phyloP scores from a whole-genome alignment of 306 rosid species.

The Prunus mongolica region DNA sequence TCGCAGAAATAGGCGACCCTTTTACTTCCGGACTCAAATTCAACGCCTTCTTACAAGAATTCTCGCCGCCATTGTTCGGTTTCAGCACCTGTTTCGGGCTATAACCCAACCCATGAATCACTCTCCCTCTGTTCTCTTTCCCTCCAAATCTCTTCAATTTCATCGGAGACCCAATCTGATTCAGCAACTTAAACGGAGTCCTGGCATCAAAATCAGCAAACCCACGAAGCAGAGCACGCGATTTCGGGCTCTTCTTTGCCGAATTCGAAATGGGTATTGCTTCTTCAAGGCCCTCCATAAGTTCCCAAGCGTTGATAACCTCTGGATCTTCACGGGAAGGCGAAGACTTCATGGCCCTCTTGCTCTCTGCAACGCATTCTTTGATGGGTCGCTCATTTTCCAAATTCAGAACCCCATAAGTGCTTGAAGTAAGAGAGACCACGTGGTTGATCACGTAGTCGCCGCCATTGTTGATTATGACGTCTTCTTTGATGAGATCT shows the following conservation, averaged over 20 bases:
- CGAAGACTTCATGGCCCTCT: conserved; percentile 12
- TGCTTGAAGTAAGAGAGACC: conserved; percentile 84
- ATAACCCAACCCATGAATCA: conserved; percentile 41
- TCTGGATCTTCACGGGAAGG: conserved; percentile 49
- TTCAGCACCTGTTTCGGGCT: conserved; percentile 58
- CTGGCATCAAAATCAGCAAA: conserved; percentile 44
- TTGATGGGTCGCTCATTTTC: conserved; percentile 31
- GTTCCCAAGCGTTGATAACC: conserved; percentile 87
- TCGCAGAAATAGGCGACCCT: conserved; percentile 44
- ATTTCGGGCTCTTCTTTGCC: conserved; percentile 67
- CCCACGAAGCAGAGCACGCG: conserved; percentile 58
- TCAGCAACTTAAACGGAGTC: conserved; percentile 71
- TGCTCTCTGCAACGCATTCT: conserved; percentile 23
- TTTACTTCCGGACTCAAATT: conserved; percentile 41
- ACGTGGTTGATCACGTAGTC: conserved; percentile 52
- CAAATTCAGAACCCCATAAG: conserved; percentile 75
- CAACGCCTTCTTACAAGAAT: conserved; percentile 33
- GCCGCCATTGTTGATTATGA: conserved; percentile 50
- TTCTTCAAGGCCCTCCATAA: conserved; percentile 95
- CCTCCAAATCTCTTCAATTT: conserved; percentile 46
- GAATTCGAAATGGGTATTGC: conserved; percentile 46
- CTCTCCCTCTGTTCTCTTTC: conserved; percentile 65
- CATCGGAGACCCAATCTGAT: conserved; percentile 70
- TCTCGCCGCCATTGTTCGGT: conserved; percentile 29
- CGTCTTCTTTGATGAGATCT: conserved; percentile 45